These are phyloP conservation scores for Iberis amara DNA, from an alignment of 441 rosid genomes.

Conservation along the genomic window DNA sequence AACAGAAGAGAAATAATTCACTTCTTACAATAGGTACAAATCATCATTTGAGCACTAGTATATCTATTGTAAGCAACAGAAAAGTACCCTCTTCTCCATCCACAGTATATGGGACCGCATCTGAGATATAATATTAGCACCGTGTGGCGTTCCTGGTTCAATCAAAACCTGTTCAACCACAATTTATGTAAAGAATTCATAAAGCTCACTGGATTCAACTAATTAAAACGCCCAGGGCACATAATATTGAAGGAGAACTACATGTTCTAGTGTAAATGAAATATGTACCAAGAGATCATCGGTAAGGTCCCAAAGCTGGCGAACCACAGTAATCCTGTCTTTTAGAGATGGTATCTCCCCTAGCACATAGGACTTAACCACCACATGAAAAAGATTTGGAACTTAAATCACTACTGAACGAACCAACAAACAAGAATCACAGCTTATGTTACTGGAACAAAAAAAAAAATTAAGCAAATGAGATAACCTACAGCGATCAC, in stretches of 20 bases:
- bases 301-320: conserved; percentile 97
- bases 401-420: conserved; percentile 23
- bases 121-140: conserved; percentile 79
- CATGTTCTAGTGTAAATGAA: conserved; percentile 3
- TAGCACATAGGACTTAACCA: conserved; percentile 74
- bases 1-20: conserved; percentile 17
- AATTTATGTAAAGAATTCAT: not conserved
- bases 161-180: conserved; percentile 58
- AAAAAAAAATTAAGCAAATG: not conserved
- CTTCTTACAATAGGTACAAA: not conserved
- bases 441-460: not conserved
- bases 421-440: conserved; percentile 12
- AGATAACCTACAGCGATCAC: conserved; percentile 81
- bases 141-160: conserved; percentile 95
- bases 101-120: conserved; percentile 92
- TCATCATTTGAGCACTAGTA: conserved; percentile 19
- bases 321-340: conserved; percentile 75
- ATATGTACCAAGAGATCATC: conserved; percentile 70
- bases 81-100: conserved; percentile 83
- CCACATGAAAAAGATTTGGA: conserved; percentile 22
- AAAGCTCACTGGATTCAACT: not conserved
- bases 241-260: not conserved
- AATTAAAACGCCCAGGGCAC: conserved; percentile 14
- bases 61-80: not conserved
- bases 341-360: conserved; percentile 91